A percentile compares a stretch with the other conserved stretches of the same genome.
Conservation (phyloP, 164 flowering plant species). For the Buxus sempervirens region DNA sequence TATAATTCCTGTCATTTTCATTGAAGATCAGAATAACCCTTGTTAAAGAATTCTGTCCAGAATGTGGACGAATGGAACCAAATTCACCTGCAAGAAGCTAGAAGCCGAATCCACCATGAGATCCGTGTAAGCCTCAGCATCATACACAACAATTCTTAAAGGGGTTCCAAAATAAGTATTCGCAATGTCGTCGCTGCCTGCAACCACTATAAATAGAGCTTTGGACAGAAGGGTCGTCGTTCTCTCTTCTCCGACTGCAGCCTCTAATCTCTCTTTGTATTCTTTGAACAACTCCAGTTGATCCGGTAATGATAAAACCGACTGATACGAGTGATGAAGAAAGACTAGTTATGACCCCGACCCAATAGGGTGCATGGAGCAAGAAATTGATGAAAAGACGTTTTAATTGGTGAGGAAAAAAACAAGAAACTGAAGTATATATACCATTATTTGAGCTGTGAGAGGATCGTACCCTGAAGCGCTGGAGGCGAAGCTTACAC, state of each 20-base stretch:
- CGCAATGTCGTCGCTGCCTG: constrained; percentile 65
- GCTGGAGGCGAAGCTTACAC: constrained; percentile 69
- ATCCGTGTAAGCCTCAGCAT: constrained; percentile 44
- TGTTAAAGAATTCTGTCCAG: too few relatives aligned
- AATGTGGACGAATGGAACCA: too few relatives aligned
- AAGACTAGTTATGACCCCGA: too few relatives aligned
- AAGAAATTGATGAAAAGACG: background rate
- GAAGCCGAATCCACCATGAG: constrained; percentile 45
- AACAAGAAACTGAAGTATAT: too few relatives aligned
- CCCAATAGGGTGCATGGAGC: too few relatives aligned
- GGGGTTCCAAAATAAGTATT: constrained; percentile 43
- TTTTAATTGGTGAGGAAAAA: too few relatives aligned
- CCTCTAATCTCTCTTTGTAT: constrained; percentile 42
- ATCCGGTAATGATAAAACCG: constrained; percentile 36
- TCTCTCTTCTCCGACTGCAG: constrained; percentile 45
- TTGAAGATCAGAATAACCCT: too few relatives aligned
- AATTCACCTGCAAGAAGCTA: constrained; percentile 48
- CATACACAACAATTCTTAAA: constrained; percentile 29
- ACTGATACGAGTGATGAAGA: too few relatives aligned
- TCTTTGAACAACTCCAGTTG: constrained; percentile 61
- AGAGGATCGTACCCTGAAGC: constrained; percentile 59
- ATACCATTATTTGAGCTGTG: constrained; percentile 24
- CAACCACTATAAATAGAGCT: constrained; percentile 38
- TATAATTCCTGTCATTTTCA: constrained; percentile 22
- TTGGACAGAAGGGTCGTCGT: constrained; percentile 35